These are phyloP conservation scores for Thermoascus crustaceus DNA, from an alignment of 2,329 filamentous ascomycete genomes.

Conservation along the genomic window DNA sequence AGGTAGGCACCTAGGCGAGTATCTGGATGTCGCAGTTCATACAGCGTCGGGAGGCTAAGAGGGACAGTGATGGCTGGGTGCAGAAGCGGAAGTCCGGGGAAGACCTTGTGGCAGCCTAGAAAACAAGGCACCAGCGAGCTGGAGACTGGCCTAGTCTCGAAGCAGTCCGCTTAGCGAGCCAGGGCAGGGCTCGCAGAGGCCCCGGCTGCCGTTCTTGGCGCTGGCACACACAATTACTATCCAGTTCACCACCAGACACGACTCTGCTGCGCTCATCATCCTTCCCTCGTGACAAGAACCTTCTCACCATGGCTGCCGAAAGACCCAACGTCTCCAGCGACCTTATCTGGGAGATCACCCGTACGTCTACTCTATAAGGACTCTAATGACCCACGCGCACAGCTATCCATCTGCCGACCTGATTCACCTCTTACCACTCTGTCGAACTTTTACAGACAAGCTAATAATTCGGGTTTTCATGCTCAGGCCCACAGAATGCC, in stretches of 20 bases:
- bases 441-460: conserved; percentile 1
- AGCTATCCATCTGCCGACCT: background rate
- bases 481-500: conserved; percentile 72
- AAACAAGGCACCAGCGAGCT: conserved; percentile 8
- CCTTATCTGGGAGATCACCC: conserved; percentile 89
- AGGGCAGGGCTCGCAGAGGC: conserved; percentile 1
- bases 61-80: conserved; percentile 1
- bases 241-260: conserved; percentile 5
- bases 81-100: background rate
- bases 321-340: conserved; percentile 77
- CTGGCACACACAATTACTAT: conserved; percentile 21
- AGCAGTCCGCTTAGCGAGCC: conserved; percentile 32
- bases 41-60: no score
- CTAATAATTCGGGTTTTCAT: conserved; percentile 11
- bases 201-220: conserved; percentile 17
- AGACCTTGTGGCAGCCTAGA: conserved; percentile 6
- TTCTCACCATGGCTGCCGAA: conserved; percentile 35
- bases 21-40: no score
- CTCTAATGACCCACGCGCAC: background rate
- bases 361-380: conserved; percentile 52
- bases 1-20: no score
- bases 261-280: conserved; percentile 2
- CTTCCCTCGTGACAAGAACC: conserved; percentile 1
- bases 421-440: no score
- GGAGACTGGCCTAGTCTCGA: conserved; percentile 22